A percentile compares a stretch with the other conserved stretches of the same genome.
Conservation (phyloP, 257 asterid genomes). For the Solanum acaule region DNA sequence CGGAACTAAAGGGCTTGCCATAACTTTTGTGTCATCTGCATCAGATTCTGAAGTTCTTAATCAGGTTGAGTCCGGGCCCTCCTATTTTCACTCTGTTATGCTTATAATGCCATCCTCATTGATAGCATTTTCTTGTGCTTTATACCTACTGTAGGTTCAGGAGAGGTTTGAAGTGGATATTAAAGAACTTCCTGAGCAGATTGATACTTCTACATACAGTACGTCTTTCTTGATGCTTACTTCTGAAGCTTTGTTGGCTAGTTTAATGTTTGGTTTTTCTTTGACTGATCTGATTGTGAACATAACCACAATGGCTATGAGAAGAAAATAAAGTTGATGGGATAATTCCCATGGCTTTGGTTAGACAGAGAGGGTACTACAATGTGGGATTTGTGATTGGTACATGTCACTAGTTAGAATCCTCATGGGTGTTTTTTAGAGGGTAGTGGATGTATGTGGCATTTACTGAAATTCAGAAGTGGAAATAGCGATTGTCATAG, state of each 20-base stretch:
- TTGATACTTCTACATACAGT: conserved; percentile 89
- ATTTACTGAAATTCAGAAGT: neutral
- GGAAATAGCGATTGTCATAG: neutral
- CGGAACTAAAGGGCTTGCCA: conserved; percentile 94
- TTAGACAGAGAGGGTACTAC: neutral
- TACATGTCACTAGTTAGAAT: neutral
- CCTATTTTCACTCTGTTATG: neutral
- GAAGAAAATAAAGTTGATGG: neutral
- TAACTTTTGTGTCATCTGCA: conserved; percentile 84
- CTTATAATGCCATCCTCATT: neutral
- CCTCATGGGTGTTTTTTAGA: neutral
- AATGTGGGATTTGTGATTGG: neutral
- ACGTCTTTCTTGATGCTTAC: conserved; percentile 13
- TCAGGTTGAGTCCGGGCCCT: conserved; percentile 31
- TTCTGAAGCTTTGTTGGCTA: neutral
- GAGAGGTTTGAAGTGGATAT: conserved; percentile 83
- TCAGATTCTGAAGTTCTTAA: conserved; percentile 91
- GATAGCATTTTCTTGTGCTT: neutral
- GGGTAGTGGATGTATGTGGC: neutral
- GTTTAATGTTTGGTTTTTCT: neutral
- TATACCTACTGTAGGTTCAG: conserved; percentile 50
- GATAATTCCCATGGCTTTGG: neutral
- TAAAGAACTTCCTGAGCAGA: conserved; percentile 80
- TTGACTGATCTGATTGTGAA: neutral
- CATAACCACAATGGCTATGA: neutral